These are phyloP conservation scores for Piper longum DNA, from an alignment of 164 flowering plant species.

Conservation along the genomic window DNA sequence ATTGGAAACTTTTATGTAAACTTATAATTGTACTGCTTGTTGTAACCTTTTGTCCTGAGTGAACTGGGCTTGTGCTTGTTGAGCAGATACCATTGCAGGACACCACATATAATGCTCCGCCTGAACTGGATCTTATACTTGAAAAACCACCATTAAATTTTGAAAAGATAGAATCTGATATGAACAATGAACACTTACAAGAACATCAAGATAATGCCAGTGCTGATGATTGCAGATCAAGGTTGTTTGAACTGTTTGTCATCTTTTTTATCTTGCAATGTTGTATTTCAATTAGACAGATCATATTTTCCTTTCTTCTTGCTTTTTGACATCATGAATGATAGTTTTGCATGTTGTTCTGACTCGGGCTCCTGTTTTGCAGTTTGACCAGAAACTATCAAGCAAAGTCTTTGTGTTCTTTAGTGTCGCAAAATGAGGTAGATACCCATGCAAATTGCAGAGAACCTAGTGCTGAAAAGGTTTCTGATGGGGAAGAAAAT, in stretches of 20 bases:
- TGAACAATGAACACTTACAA: constrained; percentile 8
- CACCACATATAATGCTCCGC: constrained; percentile 11
- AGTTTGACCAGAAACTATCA: background rate
- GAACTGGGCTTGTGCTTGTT: background rate
- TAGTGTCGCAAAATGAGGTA: background rate
- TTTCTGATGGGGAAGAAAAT: constrained; percentile 12
- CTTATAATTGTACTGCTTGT: background rate
- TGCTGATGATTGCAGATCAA: constrained; percentile 7
- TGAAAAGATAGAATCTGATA: constrained; percentile 9
- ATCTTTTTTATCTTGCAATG: background rate
- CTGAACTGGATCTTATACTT: constrained; percentile 9
- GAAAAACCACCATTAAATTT: constrained; percentile 5
- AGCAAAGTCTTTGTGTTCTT: background rate
- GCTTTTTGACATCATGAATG: background rate
- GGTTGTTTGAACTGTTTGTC: background rate
- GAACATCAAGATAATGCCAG: constrained; percentile 6
- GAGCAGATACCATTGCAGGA: constrained; percentile 38
- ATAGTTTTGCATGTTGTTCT: background rate
- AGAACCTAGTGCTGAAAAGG: background rate
- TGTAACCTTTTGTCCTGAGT: background rate
- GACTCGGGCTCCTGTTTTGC: background rate
- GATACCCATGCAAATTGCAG: background rate
- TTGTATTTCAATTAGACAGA: background rate
- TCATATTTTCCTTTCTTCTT: too few species aligned
- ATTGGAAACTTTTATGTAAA: background rate